phyloP scores from a whole-genome alignment of 108 stramenopile species.

The Stephanodiscus minutulus region DNA sequence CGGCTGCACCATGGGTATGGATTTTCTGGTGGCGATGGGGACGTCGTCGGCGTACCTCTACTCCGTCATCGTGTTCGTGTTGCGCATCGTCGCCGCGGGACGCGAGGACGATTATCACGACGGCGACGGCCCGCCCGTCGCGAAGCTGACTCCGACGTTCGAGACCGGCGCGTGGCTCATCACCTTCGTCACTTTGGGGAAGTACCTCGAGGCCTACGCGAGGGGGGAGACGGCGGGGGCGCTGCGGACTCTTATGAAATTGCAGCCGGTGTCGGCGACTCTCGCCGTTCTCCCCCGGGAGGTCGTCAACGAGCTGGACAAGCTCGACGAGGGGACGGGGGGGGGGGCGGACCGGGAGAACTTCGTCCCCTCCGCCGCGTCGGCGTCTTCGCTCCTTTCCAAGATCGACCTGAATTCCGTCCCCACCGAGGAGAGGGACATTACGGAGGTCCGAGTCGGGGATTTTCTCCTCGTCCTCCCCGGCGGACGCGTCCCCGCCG shows the following conservation, averaged over 20 bases:
- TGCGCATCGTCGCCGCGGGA: conserved; percentile 28
- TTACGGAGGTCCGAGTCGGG: conserved; percentile 54
- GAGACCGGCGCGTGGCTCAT: conserved; percentile 97
- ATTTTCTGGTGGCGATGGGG: conserved; percentile 91
- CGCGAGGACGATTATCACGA: conserved; percentile 6
- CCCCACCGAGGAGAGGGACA: conserved; percentile 57
- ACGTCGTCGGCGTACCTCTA: conserved; percentile 92
- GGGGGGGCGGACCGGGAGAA: conserved; percentile 18
- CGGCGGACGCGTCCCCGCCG: conserved; percentile 79
- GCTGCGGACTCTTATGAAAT: conserved; percentile 82
- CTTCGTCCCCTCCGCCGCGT: conserved; percentile 1
- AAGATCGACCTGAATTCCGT: conserved; percentile 46
- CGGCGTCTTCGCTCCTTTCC: conserved; percentile 7
- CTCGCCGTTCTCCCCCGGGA: conserved; percentile 28
- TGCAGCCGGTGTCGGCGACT: conserved; percentile 73
- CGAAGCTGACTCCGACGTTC: conserved; percentile 66
- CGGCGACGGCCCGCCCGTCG: conserved; percentile 13
- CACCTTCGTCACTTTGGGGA: conserved; percentile 94
- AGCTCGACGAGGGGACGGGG: conserved; percentile 16
- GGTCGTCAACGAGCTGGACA: conserved; percentile 21
- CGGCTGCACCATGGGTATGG: conserved; percentile 89
- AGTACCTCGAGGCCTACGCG: conserved; percentile 88
- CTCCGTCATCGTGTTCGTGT: conserved; percentile 53
- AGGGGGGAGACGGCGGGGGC: conserved; percentile 89
- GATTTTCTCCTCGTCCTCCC: conserved; percentile 76